These are phyloP conservation scores for Mycena crocata DNA, from an alignment of 768 basidiomycete genomes.

Conservation along the genomic window DNA sequence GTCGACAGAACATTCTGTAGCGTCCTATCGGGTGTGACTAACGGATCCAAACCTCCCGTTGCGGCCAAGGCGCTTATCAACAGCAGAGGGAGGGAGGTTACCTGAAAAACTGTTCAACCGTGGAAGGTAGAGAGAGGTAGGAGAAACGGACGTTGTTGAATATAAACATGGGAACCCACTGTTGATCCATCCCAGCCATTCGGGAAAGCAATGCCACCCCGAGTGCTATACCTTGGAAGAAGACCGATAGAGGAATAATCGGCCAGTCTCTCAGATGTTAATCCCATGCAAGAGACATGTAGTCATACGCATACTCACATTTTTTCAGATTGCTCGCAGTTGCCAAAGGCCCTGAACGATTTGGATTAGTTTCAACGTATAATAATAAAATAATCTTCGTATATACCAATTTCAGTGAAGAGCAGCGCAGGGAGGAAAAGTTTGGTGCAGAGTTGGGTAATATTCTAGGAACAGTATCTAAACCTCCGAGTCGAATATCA, in stretches of 20 bases:
- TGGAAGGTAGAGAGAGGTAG: background rate
- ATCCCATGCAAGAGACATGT: background rate
- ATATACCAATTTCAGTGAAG: constrained; percentile 34
- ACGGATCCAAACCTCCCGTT: constrained; percentile 24
- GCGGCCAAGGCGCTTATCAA: constrained; percentile 28
- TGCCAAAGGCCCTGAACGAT: constrained; percentile 24
- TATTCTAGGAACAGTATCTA: no score
- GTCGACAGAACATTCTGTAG: constrained; percentile 10
- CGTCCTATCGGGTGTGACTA: constrained; percentile 22
- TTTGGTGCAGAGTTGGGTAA: constrained; percentile 14
- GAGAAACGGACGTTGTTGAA: constrained; percentile 29
- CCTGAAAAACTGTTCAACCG: constrained; percentile 18
- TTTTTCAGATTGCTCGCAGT: constrained; percentile 23
- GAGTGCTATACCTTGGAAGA: constrained; percentile 28
- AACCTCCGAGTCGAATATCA: background rate
- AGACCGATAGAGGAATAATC: constrained; percentile 32
- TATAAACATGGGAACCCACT: constrained; percentile 33
- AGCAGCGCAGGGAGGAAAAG: constrained; percentile 31
- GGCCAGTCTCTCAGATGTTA: constrained; percentile 28
- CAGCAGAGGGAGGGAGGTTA: constrained; percentile 33
- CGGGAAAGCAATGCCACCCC: constrained; percentile 11
- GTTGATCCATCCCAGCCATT: constrained; percentile 25
- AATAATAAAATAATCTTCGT: no score
- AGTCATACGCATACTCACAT: constrained; percentile 13
- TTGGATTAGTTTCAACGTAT: no score